Evolutionary conservation across 345 rosid species (phyloP).

Genomic region (Aegle marmelos): DNA sequence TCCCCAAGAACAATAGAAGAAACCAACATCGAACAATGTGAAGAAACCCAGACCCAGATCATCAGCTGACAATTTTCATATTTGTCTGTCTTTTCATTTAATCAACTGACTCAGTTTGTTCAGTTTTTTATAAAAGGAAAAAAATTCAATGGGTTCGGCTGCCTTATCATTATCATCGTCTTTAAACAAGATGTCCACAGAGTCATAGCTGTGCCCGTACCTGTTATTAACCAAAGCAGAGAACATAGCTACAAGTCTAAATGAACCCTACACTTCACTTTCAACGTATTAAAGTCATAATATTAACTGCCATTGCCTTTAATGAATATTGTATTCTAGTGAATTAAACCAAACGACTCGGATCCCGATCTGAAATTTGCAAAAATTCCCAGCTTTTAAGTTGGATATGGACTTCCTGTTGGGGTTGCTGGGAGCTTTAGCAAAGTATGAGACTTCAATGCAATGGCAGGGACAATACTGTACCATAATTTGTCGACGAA

Average conservation of each 20-base stretch:
- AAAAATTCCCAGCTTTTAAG: slow-evolving; percentile 3
- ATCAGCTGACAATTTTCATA: not conserved
- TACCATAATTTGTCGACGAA: not conserved
- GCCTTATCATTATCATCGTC: slow-evolving; percentile 1
- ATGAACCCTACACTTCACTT: slow-evolving; percentile 7
- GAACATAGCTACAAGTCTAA: not conserved
- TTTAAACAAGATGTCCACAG: not conserved
- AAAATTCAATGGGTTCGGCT: not conserved
- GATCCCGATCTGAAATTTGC: not conserved
- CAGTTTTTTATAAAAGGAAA: too few relatives aligned
- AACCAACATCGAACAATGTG: slow-evolving; percentile 1
- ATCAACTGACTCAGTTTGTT: too few relatives aligned
- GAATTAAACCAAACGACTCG: not conserved
- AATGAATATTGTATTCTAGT: too few relatives aligned
- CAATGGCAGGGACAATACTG: not conserved
- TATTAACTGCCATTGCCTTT: slow-evolving; percentile 14
- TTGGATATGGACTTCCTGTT: not conserved
- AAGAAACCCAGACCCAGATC: not conserved
- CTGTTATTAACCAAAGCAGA: not conserved
- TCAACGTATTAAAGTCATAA: slow-evolving; percentile 11
- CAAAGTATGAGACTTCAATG: not conserved
- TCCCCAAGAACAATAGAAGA: not conserved
- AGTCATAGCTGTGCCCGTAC: not conserved
- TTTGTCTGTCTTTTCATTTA: not conserved
- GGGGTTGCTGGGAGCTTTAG: not conserved